Evolutionary conservation across 805 yeast species (phyloP), one percentile per base, ranked within the genome.

Genomic region (Metschnikowia matae): DNA sequence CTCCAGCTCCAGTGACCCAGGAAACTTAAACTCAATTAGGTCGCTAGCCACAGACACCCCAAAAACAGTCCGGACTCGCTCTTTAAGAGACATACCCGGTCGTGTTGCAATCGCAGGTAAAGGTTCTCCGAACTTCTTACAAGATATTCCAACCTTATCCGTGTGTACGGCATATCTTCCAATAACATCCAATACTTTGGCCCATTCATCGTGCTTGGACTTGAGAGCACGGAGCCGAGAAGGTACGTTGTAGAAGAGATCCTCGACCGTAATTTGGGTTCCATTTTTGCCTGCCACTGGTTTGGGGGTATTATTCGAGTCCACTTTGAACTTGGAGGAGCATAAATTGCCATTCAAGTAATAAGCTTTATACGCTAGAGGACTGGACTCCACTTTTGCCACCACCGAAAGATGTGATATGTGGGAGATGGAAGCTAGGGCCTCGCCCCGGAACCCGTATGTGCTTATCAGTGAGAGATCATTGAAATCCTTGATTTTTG

Each of bases 371-470:
- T 86, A 85, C 0, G 96, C 97, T 60, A 89, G 78, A 0, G 77
- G 69, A 1, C 83, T 78, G 0, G 69, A 76, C 6, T 56, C 61
- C 0, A 87, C 81, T 66, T 87, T 90, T 0, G 97, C 88, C 1
- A 84, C 77, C 5, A 94, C 95, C 0, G 89, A 77, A 1, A 94
- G 70, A 51, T 90, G 85, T 0, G 97, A 78, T 18, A 94, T 85
- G 62, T 92, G 97, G 0, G 97, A 89, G 6, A 94, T 91, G 62
- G 94, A 84, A 1, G 98, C 97, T 44, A 94, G 72, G 0, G 99
- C 99, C 66, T 94, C 99, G 14, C 99, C 99, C 49, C 99, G 76
- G 64, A 94, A 94, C 4, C 99, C 99, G 65, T 89, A 89, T 0
- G 98, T 91, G 20, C 79, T 71, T 21, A 94, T 80, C 3, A 75